These are phyloP conservation scores for Bretziella fagacearum DNA, from an alignment of 2,329 filamentous ascomycete species.

Conservation along the genomic window DNA sequence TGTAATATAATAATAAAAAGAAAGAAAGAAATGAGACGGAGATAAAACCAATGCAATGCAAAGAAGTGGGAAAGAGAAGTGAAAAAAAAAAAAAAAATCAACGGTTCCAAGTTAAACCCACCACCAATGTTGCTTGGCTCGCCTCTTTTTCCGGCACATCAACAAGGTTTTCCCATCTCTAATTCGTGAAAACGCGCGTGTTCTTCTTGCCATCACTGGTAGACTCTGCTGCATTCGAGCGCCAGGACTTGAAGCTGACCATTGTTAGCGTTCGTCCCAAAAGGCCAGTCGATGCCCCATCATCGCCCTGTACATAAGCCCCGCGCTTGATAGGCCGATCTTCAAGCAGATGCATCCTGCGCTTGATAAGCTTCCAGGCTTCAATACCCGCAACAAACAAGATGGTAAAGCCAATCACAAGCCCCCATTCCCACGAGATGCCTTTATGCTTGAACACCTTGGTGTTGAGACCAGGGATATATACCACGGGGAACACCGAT, in stretches of 20 bases:
- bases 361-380: constrained; percentile 54
- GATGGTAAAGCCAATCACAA: constrained; percentile 45
- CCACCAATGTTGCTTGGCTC: too few relatives aligned
- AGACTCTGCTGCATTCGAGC: constrained; percentile 18
- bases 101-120: too few relatives aligned
- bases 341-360: constrained; percentile 34
- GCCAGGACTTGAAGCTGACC: constrained; percentile 34
- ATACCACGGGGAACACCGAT: constrained; percentile 51
- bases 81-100: too few relatives aligned
- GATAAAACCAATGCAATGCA: too few relatives aligned
- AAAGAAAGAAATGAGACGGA: too few relatives aligned
- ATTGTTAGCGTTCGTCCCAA: constrained; percentile 34
- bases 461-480: constrained; percentile 54
- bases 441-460: constrained; percentile 55
- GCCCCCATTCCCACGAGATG: constrained; percentile 61
- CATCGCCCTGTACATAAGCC: constrained; percentile 35
- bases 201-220: neutral
- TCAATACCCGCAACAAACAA: constrained; percentile 53
- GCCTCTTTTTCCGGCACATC: too few relatives aligned
- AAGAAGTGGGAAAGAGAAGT: too few relatives aligned
- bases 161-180: neutral
- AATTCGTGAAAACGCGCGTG: neutral
- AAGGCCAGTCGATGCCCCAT: constrained; percentile 23
- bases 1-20: too few relatives aligned
- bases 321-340: constrained; percentile 34